phyloP scores from a whole-genome alignment of 495 filamentous ascomycete species.

The Bacidia gigantensis region DNA sequence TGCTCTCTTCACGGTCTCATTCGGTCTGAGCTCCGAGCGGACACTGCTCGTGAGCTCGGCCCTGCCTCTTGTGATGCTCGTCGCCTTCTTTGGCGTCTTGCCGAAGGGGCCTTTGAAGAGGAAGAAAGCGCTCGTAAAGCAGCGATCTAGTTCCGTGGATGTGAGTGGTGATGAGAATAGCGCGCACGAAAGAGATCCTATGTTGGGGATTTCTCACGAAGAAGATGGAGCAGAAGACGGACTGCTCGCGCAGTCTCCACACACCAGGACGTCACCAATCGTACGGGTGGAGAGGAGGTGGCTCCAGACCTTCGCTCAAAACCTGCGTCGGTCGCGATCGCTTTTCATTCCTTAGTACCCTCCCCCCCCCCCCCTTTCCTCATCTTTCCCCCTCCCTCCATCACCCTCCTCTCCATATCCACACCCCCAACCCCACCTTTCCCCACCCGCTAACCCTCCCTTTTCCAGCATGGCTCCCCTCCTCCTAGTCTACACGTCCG shows the following conservation, averaged over 20 bases:
- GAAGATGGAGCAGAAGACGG: not conserved
- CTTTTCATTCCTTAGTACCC: slow-evolving; percentile 58
- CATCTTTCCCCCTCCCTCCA: not conserved
- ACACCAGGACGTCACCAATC: not conserved
- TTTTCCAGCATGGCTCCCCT: slow-evolving; percentile 72
- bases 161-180: not conserved
- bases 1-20: slow-evolving; percentile 64
- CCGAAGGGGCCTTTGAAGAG: slow-evolving; percentile 43
- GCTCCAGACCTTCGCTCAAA: slow-evolving; percentile 31
- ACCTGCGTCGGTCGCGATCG: slow-evolving; percentile 36
- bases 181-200: not conserved
- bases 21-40: slow-evolving; percentile 53
- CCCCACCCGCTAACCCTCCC: too few species aligned
- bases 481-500: slow-evolving; percentile 81
- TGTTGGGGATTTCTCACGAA: not conserved
- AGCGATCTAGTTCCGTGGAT: not conserved
- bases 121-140: not conserved
- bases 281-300: not conserved
- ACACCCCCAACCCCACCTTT: not conserved
- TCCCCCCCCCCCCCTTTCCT: not conserved
- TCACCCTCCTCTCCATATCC: not conserved
- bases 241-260: not conserved
- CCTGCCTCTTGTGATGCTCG: slow-evolving; percentile 67
- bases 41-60: slow-evolving; percentile 65
- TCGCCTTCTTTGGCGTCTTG: slow-evolving; percentile 71